These are phyloP conservation scores for Trichoderma orchidacearum DNA, from an alignment of 495 filamentous ascomycete species.

Conservation along the genomic window DNA sequence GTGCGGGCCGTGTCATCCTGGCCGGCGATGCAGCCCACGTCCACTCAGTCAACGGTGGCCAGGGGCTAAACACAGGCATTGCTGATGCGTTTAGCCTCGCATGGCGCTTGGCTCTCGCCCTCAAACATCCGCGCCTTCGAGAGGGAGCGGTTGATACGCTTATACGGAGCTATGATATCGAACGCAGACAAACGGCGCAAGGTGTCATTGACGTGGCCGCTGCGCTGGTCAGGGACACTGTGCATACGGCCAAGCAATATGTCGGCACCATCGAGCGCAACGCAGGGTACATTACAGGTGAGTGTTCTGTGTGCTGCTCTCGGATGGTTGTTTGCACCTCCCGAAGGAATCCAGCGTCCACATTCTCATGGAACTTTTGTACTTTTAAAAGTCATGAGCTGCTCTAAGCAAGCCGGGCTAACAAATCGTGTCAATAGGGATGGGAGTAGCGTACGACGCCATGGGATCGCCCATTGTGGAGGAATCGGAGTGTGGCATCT, in stretches of 20 bases:
- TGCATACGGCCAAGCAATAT: slow-evolving; percentile 11
- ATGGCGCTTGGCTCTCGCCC: slow-evolving; percentile 36
- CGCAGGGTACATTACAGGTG: slow-evolving; percentile 16
- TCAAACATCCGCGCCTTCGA: slow-evolving; percentile 5
- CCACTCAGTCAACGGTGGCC: slow-evolving; percentile 41
- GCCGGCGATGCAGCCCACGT: slow-evolving; percentile 48
- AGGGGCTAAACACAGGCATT: slow-evolving; percentile 50
- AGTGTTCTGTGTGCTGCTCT: not conserved
- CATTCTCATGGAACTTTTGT: not conserved
- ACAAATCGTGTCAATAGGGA: slow-evolving; percentile 6
- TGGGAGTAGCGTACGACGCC: slow-evolving; percentile 14
- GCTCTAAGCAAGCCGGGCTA: no score
- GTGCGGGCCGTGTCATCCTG: slow-evolving; percentile 29
- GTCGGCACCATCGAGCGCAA: slow-evolving; percentile 12
- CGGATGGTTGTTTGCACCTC: not conserved
- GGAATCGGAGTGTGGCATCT: slow-evolving; percentile 10
- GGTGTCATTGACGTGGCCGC: slow-evolving; percentile 36
- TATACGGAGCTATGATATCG: slow-evolving; percentile 23
- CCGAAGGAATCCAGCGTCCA: not conserved
- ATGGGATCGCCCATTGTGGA: slow-evolving; percentile 9
- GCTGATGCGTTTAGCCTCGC: slow-evolving; percentile 44
- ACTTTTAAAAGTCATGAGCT: no score
- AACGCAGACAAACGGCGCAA: slow-evolving; percentile 32
- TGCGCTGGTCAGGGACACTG: slow-evolving; percentile 10
- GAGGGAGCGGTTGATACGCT: slow-evolving; percentile 8